Evolutionary conservation across 805 yeast species (phyloP).

Genomic region (Hanseniaspora thailandica): DNA sequence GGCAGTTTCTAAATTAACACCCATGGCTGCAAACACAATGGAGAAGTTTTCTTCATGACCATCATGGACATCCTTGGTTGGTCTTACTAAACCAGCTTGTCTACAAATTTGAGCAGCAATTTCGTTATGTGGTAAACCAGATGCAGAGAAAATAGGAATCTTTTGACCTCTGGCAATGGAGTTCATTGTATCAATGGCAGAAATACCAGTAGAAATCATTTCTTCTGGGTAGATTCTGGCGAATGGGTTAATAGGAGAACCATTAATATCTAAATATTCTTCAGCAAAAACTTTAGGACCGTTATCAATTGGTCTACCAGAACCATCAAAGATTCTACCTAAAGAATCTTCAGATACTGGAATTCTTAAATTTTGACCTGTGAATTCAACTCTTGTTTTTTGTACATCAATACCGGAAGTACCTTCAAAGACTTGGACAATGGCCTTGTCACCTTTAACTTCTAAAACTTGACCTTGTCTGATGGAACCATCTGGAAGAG

Average conservation of each 20-base stretch:
- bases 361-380: conserved; percentile 85
- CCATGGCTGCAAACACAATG: conserved; percentile 99
- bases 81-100: conserved; percentile 98
- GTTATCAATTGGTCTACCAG: conserved; percentile 95
- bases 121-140: conserved; percentile 98
- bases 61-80: conserved; percentile 98
- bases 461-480: conserved; percentile 98
- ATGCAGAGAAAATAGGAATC: conserved; percentile 97
- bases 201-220: conserved; percentile 98
- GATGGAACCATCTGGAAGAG: conserved; percentile 85
- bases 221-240: conserved; percentile 99
- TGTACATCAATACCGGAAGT: conserved; percentile 98
- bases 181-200: conserved; percentile 98
- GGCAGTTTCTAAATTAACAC: conserved; percentile 96
- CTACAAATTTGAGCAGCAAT: conserved; percentile 99
- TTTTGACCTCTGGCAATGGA: conserved; percentile 99
- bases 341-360: conserved; percentile 94
- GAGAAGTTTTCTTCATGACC: conserved; percentile 99
- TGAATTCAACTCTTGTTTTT: conserved; percentile 92
- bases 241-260: conserved; percentile 96
- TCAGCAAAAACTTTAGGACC: conserved; percentile 98
- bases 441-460: conserved; percentile 92
- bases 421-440: conserved; percentile 98
- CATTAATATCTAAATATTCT: conserved; percentile 95
- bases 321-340: conserved; percentile 97